A percentile compares a stretch with the other conserved stretches of the same genome.
These are phyloP conservation scores for Aschersonia sp. DNA, from an alignment of 2,329 filamentous ascomycete species.

Conservation along the genomic window DNA sequence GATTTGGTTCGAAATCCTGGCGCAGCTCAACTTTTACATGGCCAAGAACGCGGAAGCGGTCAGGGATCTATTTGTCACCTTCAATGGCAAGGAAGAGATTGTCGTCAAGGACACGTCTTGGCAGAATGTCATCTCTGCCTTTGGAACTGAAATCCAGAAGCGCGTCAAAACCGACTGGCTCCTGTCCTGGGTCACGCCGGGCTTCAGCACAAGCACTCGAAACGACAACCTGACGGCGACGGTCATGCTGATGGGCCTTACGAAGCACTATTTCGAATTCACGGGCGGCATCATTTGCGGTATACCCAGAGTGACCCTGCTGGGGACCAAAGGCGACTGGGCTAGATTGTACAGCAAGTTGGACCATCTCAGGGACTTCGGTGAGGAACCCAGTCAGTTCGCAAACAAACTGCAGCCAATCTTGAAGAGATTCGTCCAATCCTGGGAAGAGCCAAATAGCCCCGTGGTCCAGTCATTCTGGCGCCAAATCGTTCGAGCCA, in stretches of 20 bases:
- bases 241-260: conserved; percentile 29
- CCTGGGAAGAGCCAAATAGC: conserved; percentile 24
- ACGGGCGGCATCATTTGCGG: conserved; percentile 23
- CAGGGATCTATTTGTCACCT: conserved; percentile 28
- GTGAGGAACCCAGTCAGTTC: conserved; percentile 24
- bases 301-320: conserved; percentile 25
- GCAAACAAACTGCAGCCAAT: conserved; percentile 26
- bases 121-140: conserved; percentile 11
- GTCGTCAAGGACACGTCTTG: conserved; percentile 11
- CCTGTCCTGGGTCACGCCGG: conserved; percentile 24
- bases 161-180: conserved; percentile 25
- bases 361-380: conserved; percentile 26
- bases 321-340: conserved; percentile 25
- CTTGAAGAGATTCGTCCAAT: conserved; percentile 25
- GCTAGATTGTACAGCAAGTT: conserved; percentile 22
- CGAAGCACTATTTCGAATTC: conserved; percentile 24
- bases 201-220: conserved; percentile 24
- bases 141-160: conserved; percentile 25
- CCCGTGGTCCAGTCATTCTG: conserved; percentile 24
- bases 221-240: conserved; percentile 24
- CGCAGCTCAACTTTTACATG: conserved; percentile 36
- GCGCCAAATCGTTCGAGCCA: conserved; percentile 23
- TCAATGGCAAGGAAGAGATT: conserved; percentile 27
- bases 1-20: conserved; percentile 38
- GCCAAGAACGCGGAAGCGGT: conserved; percentile 29